Base-by-base conservation (phyloP, 306 rosid genomes). In the Cucurbita argyrosperma region DNA sequence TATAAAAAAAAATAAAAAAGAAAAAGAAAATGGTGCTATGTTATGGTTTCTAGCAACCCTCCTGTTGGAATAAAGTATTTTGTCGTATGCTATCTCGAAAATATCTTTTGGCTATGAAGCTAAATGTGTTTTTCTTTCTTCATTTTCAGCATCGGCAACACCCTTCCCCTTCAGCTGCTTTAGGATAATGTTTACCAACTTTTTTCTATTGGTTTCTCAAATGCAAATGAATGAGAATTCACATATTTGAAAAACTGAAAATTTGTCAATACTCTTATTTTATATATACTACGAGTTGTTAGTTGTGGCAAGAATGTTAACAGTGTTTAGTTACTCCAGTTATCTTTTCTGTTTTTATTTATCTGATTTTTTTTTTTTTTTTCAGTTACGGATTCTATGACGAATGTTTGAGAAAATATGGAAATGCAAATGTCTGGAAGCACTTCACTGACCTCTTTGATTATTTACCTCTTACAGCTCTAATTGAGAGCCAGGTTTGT, bases 371-470 rank as follows among this genome's bases (percentile, higher is more conserved):
- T 7, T 67, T 19, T 19, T 19, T 52, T n/a, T 40, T 70, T 87
- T 80, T 82, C 93, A 93, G 98, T 84, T 93, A 93, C 82, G 98
- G 98, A 51, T 93, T 93, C 80, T 93, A 93, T 30, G 98, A 93
- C 30, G 98, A 93, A 77, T 93, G 98, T 80, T 90, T 93, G 89
- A 90, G 98, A 83, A 93, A 93, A 83, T 93, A 93, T 78, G 98
- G 98, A 81, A 93, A 90, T 82, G 98, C 98, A 69, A 90, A 90
- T 81, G 98, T 93, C 82, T 93, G 98, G 98, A 93, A 93, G 85
- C 82, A 77, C 87, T 93, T 93, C 72, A 93, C 98, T 13, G 97
- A 93, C 81, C 84, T 93, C 56, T 93, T 93, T 81, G 98, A 93
- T 87, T 93, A 90, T 82, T 83, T 93, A 74, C 98, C 98, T 45